phyloP scores from a whole-genome alignment of 805 yeast genomes.

The Saccharomycopsis synnaedendra region DNA sequence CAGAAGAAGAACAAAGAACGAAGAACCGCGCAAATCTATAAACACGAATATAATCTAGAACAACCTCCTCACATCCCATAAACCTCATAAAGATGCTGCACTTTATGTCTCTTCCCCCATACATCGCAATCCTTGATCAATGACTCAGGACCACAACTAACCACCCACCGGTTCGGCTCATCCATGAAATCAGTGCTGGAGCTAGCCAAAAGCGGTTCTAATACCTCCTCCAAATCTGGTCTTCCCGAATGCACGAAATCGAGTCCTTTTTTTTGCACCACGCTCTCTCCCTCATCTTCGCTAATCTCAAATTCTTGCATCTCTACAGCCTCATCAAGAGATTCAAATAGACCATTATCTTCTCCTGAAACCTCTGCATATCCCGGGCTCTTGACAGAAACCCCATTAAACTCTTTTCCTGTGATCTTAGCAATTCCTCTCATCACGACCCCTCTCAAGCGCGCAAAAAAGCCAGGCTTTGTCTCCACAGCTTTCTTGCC shows the following conservation, averaged over 20 bases:
- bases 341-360: not conserved
- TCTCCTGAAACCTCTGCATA: not conserved
- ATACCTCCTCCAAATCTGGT: conserved; percentile 29
- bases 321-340: not conserved
- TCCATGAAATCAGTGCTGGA: conserved; percentile 12
- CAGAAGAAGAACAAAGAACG: no score
- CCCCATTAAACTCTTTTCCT: not conserved
- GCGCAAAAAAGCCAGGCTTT: not conserved
- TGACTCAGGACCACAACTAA: conserved; percentile 47
- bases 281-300: conserved; percentile 15
- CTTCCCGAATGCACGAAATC: conserved; percentile 22
- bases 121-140: conserved; percentile 29
- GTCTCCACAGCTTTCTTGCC: not conserved
- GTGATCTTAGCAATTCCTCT: not conserved
- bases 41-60: no score
- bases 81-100: conserved; percentile 33
- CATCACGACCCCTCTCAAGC: no score
- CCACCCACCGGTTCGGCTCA: conserved; percentile 33
- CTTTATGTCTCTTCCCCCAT: conserved; percentile 26
- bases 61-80: conserved; percentile 21
- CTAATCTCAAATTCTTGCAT: conserved; percentile 8
- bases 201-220: conserved; percentile 18
- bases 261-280: not conserved
- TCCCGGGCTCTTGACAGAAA: not conserved
- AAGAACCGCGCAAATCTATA: no score